phyloP scores from a whole-genome alignment of 2,329 filamentous ascomycete genomes.

The Lecanicillium sp. region DNA sequence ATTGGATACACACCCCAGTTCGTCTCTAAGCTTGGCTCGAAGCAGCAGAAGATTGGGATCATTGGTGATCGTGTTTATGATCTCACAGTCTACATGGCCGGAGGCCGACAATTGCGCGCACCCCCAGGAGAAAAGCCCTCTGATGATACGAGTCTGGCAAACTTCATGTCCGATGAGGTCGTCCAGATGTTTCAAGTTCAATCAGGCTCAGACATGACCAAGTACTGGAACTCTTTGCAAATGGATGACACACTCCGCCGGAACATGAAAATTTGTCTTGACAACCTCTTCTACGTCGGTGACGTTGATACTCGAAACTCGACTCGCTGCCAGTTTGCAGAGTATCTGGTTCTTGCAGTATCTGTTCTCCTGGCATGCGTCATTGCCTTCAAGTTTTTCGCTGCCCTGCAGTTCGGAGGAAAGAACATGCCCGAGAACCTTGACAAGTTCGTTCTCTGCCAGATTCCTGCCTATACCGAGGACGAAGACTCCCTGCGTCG shows the following conservation, averaged over 20 bases:
- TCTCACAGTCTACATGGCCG: slow-evolving; percentile 73
- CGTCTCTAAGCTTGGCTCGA: slow-evolving; percentile 62
- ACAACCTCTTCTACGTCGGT: slow-evolving; percentile 93
- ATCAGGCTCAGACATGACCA: slow-evolving; percentile 73
- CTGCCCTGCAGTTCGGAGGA: slow-evolving; percentile 85
- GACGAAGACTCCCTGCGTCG: slow-evolving; percentile 95
- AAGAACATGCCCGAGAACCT: slow-evolving; percentile 93
- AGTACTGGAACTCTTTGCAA: slow-evolving; percentile 69
- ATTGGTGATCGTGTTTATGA: slow-evolving; percentile 81
- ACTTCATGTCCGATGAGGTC: slow-evolving; percentile 78
- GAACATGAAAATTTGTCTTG: slow-evolving; percentile 75
- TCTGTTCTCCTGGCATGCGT: slow-evolving; percentile 74
- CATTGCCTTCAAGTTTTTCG: slow-evolving; percentile 94
- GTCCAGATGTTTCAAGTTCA: slow-evolving; percentile 70
- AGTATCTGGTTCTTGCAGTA: slow-evolving; percentile 82
- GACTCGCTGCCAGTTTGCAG: slow-evolving; percentile 74
- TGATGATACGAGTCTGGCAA: slow-evolving; percentile 44
- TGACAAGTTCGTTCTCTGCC: slow-evolving; percentile 97
- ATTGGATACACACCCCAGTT: slow-evolving; percentile 79
- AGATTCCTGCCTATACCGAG: slow-evolving; percentile 96
- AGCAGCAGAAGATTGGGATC: slow-evolving; percentile 66
- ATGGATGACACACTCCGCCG: slow-evolving; percentile 51
- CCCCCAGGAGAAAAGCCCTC: slow-evolving; percentile 46
- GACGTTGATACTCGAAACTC: slow-evolving; percentile 90
- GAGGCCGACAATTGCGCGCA: slow-evolving; percentile 61